Evolutionary conservation across 768 basidiomycete genomes (phyloP).

Genomic region (Boletellus ananas): DNA sequence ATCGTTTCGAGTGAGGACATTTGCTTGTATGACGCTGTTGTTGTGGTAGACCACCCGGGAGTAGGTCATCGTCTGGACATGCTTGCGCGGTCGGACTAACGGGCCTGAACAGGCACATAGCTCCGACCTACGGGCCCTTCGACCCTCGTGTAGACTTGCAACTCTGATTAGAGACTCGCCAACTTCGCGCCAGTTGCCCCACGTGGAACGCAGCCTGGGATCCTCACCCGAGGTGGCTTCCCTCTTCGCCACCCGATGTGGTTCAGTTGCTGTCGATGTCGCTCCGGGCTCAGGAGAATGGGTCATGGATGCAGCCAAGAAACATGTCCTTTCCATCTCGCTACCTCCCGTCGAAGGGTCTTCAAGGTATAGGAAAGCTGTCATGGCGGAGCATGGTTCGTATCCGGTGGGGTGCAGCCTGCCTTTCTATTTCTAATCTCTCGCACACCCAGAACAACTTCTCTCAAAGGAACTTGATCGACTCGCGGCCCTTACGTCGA

Average conservation of each 20-base stretch:
- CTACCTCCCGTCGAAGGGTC: slow-evolving; percentile 47
- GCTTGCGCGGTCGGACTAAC: slow-evolving; percentile 1
- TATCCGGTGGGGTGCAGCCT: neutral
- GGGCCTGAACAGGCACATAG: slow-evolving; percentile 54
- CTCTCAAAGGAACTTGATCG: slow-evolving; percentile 48
- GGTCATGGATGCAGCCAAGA: slow-evolving; percentile 36
- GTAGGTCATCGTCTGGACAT: slow-evolving; percentile 40
- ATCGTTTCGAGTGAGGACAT: slow-evolving; percentile 45
- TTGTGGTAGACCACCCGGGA: slow-evolving; percentile 69
- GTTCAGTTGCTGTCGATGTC: slow-evolving; percentile 44
- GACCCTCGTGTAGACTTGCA: slow-evolving; percentile 48
- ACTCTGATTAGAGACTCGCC: slow-evolving; percentile 46
- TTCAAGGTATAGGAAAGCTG: slow-evolving; percentile 42
- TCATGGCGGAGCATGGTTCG: slow-evolving; percentile 56
- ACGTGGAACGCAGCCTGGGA: slow-evolving; percentile 38
- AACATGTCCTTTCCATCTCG: slow-evolving; percentile 54
- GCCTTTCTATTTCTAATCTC: slow-evolving; percentile 1
- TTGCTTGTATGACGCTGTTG: slow-evolving; percentile 62
- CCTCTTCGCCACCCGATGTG: slow-evolving; percentile 50
- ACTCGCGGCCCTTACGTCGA: slow-evolving; percentile 48
- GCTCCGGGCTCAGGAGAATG: slow-evolving; percentile 36
- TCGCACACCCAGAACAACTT: slow-evolving; percentile 35
- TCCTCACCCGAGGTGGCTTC: slow-evolving; percentile 38
- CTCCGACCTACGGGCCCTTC: slow-evolving; percentile 66
- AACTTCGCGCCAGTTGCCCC: slow-evolving; percentile 59